These are phyloP conservation scores for Cadophora luteo-olivacea DNA, from an alignment of 2,329 filamentous ascomycete genomes.

Conservation along the genomic window DNA sequence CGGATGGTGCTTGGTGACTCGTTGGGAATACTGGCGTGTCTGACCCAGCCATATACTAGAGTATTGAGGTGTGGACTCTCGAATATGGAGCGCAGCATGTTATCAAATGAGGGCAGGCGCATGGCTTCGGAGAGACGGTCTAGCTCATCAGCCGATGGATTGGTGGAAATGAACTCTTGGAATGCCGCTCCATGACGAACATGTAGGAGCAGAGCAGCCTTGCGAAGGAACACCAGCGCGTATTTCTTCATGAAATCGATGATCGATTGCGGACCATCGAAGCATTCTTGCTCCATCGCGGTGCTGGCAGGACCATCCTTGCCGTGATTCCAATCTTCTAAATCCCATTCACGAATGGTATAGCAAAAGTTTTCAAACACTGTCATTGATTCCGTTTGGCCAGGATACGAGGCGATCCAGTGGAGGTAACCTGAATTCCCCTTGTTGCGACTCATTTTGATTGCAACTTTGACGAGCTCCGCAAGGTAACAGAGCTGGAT, in stretches of 20 bases:
- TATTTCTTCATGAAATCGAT: conserved; percentile 77
- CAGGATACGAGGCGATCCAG: conserved; percentile 31
- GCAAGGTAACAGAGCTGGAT: conserved; percentile 87
- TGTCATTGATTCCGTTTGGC: conserved; percentile 13
- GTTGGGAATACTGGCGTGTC: conserved; percentile 23
- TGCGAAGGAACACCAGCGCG: conserved; percentile 88
- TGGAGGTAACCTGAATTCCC: conserved; percentile 56
- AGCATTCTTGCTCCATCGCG: conserved; percentile 61
- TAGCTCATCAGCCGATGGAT: conserved; percentile 76
- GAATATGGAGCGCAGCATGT: conserved; percentile 63
- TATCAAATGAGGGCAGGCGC: conserved; percentile 77
- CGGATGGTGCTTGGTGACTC: conserved; percentile 39
- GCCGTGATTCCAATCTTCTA: conserved; percentile 16
- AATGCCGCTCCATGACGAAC: conserved; percentile 91
- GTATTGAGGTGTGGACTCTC: conserved; percentile 45
- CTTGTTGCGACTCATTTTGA: conserved; percentile 63
- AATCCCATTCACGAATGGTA: conserved; percentile 31
- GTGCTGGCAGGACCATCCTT: conserved; percentile 45
- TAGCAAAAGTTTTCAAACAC: conserved; percentile 40
- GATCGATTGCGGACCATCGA: conserved; percentile 60
- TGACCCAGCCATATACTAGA: conserved; percentile 75
- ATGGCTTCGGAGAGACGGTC: conserved; percentile 80
- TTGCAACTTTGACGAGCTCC: conserved; percentile 84
- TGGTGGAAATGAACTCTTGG: conserved; percentile 68
- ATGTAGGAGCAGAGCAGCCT: conserved; percentile 82